Evolutionary conservation across 768 basidiomycete genomes (phyloP), one percentile per base, ranked within the genome.

Genomic region (Termitomyces sp.): DNA sequence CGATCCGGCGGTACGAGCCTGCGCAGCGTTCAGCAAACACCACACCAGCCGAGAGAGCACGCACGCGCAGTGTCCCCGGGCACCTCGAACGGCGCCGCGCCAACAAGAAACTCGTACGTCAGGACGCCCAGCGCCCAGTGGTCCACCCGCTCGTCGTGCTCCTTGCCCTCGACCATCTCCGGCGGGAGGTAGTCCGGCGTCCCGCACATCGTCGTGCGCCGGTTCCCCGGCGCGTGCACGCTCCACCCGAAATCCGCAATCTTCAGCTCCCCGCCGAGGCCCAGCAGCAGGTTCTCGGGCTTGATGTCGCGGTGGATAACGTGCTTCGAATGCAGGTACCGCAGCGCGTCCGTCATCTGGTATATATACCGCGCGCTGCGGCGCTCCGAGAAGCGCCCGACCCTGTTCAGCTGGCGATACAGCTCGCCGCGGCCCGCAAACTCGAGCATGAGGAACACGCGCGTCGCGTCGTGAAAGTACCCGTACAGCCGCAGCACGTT

Each of bases 261-360:
- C 80, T 99, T 98, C 65, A 99, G 77, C 69, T 98, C 96, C 33
- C 96, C 96, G 66, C 94, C 92, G 65, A 98, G 83, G 5, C 95
- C 95, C 12, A 98, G 77, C 28, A 99, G 81, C 51, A 99, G 73
- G 71, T 99, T 99, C 75, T 99, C 96, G 0, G 97, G 97, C 73
- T 99, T 99, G 75, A 99, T 99, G 66, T 99, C 97, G 37, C 97
- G 85, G 71, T 99, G 97, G 53, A 98, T 99, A 66, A 99, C 94
- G 65, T 98, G 95, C 68, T 98, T 99, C 49, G 79, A 76, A 69
- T 99, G 97, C n/a, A 98, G 80, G 68, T 99, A 99, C 8, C 77
- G 78, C 42, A 99, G 75, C 2, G 96, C 97, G 70, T 98, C 96
- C 7, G 95, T 88, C 96, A 99, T 98, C 70, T 98, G 97, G 66